A percentile compares a stretch with the other conserved stretches of the same genome.
phyloP scores from a whole-genome alignment of 1,139 yeast genomes.

The Blastobotrys apis region DNA sequence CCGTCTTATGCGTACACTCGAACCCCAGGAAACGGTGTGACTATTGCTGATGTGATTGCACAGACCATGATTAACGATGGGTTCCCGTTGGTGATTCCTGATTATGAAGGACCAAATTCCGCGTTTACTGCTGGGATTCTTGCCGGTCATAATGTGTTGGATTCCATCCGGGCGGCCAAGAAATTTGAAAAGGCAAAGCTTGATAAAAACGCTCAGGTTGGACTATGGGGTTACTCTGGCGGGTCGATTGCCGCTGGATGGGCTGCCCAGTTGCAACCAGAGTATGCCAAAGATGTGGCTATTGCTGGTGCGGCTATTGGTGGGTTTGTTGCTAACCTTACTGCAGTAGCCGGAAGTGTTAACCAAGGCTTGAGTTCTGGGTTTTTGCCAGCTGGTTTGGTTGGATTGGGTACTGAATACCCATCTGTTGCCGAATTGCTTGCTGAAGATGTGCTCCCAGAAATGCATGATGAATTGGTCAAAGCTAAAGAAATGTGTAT shows the following conservation, averaged over 20 bases:
- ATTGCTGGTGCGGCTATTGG: conserved; percentile 29
- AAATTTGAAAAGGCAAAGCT: conserved; percentile 17
- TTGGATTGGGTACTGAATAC: conserved; percentile 32
- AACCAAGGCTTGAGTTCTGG: conserved; percentile 27
- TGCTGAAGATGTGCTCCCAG: conserved; percentile 13
- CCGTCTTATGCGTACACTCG: conserved; percentile 29
- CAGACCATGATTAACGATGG: conserved; percentile 23
- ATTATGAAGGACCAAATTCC: conserved; percentile 23
- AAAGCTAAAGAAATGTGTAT: conserved; percentile 20
- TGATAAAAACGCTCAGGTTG: conserved; percentile 18
- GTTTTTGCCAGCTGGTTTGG: conserved; percentile 29
- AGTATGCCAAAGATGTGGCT: conserved; percentile 31
- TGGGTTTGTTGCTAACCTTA: conserved; percentile 27
- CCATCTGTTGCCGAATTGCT: conserved; percentile 18
- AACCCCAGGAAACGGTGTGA: no score
- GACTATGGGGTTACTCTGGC: conserved; percentile 33
- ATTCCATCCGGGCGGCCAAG: conserved; percentile 26
- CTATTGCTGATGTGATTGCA: conserved; percentile 1
- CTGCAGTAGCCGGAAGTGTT: conserved; percentile 19
- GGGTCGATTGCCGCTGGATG: conserved; percentile 32
- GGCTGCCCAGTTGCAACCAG: conserved; percentile 30
- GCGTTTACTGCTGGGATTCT: conserved; percentile 24
- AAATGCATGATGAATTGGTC: conserved; percentile 16
- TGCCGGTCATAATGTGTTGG: conserved; percentile 23
- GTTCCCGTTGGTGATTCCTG: conserved; percentile 23